Evolutionary conservation across 2,329 filamentous ascomycete species (phyloP), one percentile per base, ranked within the genome.

Genomic region (Fusarium fujikuroi): DNA sequence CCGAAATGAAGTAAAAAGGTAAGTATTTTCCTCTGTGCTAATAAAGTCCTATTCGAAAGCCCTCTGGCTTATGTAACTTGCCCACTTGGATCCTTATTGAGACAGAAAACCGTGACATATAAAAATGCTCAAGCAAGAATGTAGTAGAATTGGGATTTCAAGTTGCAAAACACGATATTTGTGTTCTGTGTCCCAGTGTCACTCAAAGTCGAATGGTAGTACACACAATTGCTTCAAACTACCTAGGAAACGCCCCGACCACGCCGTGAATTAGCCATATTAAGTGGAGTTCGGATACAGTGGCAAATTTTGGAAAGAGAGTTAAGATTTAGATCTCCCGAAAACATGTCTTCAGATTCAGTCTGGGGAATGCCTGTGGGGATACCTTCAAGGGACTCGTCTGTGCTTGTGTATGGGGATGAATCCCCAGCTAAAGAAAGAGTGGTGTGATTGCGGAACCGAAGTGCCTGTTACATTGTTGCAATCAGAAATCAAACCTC

Each of bases 371-470:
- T 19, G 21, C 19, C 60, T 50, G 42, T 73, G 75, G 75, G 75
- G 75, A 76, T 70, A 44, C n/a, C 56, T 49, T 57, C 61, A 50
- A 54, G 46, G 44, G 47, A 25, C 44, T 44, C 42, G 44, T 63
- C 69, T 56, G 63, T 68, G 46, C 43, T 47, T 66, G 63, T 46
- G 34, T 60, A 69, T 66, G 63, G 54, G 71, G 50, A 66, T 30
- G 30, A 32, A 44, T 30, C 42, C 50, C 54, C 15, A 47, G 54
- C 47, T 52, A 62, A 19, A 50, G 66, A 58, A 63, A 30, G 32
- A 47, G 68, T 68, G 60, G 70, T 61, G 57, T 39, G 62, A 74
- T 39, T 71, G 62, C 56, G 63, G 64, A 63, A 59, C 47, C 46
- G 28, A 25, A 30, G n/a, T 9, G 2, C 2, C 8, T 14, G 10